Conservation (phyloP, 371 early-diverging fungal species). For the Mortierella sp. region DNA sequence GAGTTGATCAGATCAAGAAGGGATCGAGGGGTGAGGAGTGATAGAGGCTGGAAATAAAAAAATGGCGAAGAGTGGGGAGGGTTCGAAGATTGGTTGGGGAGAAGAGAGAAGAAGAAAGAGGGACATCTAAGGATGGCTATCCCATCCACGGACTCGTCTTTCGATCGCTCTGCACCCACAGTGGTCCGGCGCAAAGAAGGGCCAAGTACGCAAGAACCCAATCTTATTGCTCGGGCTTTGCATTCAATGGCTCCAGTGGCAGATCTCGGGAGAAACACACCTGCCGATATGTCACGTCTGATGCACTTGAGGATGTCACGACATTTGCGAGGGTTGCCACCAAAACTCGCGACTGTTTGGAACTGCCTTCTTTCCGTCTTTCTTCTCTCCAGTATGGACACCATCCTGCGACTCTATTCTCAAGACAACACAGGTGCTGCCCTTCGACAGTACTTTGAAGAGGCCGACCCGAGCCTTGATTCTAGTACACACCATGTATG, state of each 20-base stretch:
- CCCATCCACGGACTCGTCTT: not conserved
- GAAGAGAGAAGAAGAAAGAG: conserved; percentile 12
- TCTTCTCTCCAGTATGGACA: conserved; percentile 24
- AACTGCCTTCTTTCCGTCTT: no score
- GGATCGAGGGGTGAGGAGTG: conserved; percentile 3
- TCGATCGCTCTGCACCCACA: conserved; percentile 35
- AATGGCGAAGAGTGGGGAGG: conserved; percentile 7
- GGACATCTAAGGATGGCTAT: conserved; percentile 1
- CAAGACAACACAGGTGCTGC: conserved; percentile 37
- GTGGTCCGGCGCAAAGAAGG: conserved; percentile 23
- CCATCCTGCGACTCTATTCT: conserved; percentile 32
- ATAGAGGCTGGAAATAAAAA: conserved; percentile 13
- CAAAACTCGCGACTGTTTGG: conserved; percentile 3
- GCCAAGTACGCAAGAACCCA: not conserved
- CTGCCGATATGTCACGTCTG: no score
- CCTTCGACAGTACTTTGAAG: conserved; percentile 32
- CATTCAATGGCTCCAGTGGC: conserved; percentile 21
- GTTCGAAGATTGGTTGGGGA: not conserved
- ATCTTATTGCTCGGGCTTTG: conserved; percentile 26
- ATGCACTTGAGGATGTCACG: no score
- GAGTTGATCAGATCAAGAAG: conserved; percentile 18
- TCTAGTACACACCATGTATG: conserved; percentile 31
- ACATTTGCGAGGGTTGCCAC: no score
- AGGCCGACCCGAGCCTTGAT: conserved; percentile 14
- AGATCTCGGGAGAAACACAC: not conserved